Conservation (phyloP, 176 grass and related monocot genomes). For the Oryza glumipatula region DNA sequence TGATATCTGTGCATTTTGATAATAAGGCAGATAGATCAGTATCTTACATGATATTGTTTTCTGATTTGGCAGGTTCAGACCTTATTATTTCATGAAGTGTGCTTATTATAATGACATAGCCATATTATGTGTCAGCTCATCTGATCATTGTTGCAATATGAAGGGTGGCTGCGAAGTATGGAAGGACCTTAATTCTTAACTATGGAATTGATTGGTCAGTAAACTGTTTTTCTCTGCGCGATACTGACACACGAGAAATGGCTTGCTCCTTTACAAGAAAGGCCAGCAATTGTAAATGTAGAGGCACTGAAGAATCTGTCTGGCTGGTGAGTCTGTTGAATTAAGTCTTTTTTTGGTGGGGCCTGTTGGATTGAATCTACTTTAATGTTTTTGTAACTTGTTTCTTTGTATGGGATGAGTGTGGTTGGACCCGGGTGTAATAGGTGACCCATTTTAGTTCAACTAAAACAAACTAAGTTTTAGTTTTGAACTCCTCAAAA, state of each 20-base stretch:
- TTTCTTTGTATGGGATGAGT: background rate
- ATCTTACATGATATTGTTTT: conserved; percentile 23
- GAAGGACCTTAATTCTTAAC: conserved; percentile 28
- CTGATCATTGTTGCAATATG: conserved; percentile 35
- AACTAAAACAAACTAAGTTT: too few species aligned
- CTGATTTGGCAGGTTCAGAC: conserved; percentile 16
- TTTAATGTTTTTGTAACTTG: conserved; percentile 24
- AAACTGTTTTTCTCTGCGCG: conserved; percentile 31
- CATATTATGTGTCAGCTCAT: conserved; percentile 22
- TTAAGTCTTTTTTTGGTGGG: background rate
- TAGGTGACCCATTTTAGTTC: too few species aligned
- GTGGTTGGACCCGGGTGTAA: too few species aligned
- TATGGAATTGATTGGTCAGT: conserved; percentile 28
- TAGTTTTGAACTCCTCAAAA: too few species aligned
- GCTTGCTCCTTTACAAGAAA: conserved; percentile 7
- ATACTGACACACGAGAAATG: conserved; percentile 23
- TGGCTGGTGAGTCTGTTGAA: conserved; percentile 18
- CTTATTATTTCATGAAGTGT: conserved; percentile 17
- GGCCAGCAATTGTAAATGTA: conserved; percentile 27
- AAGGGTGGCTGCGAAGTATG: conserved; percentile 28
- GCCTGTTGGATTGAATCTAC: background rate
- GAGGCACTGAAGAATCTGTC: conserved; percentile 23
- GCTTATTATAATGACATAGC: conserved; percentile 23
- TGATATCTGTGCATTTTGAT: background rate
- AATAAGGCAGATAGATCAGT: conserved; percentile 16